Percentiles rank a stretch among this genome's conserved stretches.
phyloP scores from a whole-genome alignment of 768 basidiomycete genomes.

The Suillus occidentalis region DNA sequence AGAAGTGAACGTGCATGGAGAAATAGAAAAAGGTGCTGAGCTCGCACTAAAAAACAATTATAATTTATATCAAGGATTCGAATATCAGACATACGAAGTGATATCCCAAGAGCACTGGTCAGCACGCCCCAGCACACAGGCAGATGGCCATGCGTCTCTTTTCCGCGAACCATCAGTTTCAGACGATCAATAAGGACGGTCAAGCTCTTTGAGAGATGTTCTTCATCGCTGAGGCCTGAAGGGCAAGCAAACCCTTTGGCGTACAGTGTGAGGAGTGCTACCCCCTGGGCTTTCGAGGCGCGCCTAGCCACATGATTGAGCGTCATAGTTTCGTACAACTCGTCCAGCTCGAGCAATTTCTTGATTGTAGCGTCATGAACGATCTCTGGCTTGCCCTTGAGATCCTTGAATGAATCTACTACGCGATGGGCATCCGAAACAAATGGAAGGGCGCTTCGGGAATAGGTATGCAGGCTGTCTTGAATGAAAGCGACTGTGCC shows the following conservation, averaged over 20 bases:
- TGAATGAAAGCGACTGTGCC: conserved; percentile 59
- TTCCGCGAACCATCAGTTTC: conserved; percentile 66
- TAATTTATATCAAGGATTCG: conserved; percentile 9
- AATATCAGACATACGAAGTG: conserved; percentile 51
- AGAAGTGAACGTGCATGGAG: conserved; percentile 87
- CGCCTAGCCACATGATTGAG: conserved; percentile 88
- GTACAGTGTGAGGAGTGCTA: conserved; percentile 88
- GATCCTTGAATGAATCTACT: conserved; percentile 22
- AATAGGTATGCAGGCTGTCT: conserved; percentile 77
- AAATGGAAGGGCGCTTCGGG: conserved; percentile 74
- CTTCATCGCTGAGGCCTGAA: conserved; percentile 23
- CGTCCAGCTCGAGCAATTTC: conserved; percentile 58
- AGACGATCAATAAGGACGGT: conserved; percentile 58
- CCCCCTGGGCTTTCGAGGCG: conserved; percentile 89
- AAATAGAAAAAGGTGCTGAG: conserved; percentile 88
- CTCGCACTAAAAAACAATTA: conserved; percentile 53
- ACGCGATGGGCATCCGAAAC: conserved; percentile 67
- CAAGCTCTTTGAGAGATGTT: conserved; percentile 19
- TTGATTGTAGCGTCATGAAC: conserved; percentile 14
- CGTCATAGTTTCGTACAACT: conserved; percentile 79
- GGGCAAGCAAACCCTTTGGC: conserved; percentile 76
- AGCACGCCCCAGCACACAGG: conserved; percentile 91
- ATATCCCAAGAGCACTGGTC: conserved; percentile 71
- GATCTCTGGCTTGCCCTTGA: conserved; percentile 6
- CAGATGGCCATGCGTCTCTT: conserved; percentile 75